Base-by-base conservation (phyloP, 495 filamentous ascomycete genomes). In the Tuber borchii region DNA sequence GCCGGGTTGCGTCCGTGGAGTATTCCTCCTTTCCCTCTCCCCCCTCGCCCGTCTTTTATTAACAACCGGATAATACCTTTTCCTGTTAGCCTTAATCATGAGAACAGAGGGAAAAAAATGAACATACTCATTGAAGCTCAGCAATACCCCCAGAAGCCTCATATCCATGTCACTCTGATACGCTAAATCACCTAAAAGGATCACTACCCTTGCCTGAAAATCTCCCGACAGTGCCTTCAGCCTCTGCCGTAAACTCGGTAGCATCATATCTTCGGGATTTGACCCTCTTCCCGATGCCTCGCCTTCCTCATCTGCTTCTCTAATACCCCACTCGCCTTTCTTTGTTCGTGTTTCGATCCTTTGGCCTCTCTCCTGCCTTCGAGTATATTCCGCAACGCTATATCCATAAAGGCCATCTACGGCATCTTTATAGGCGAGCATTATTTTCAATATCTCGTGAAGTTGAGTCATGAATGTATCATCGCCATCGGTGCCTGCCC, bases 101-200 rank as follows among this genome's bases (percentile, higher is more conserved):
- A 70, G 45, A 37, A 3, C 51, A 46, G 46, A 69, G 70, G 45
- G 39, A n/a, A 42, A 37, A 46, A 69, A 48, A 65, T 73, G 48
- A 78, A 79, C 78, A 72, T 97, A 93, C 84, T 97, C 94, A 84
- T 99, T 99, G 83, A 99, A 99, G 83, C 97, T 99, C 93, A 99
- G 97, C 34, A 95, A 92, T 70, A 97, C 93, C 16, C 92, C 96
- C 76, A 99, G 86, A 85, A 97, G 97, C 65, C 94, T 88, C 92
- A 99, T 94, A 80, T 98, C 95, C 75, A 92, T 90, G 83, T 99
- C 96, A 19, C 94, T 92, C 85, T 98, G 96, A 82, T 95, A 93
- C 14, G 93, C 90, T 75, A 99, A 83, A 84, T 98, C 96, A 16
- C 94, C 93, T 45, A 99, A 86, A 39, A 99, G 86, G 42, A 93